These are phyloP conservation scores for Hyphodiscus sp. DNA, from an alignment of 2,329 filamentous ascomycete genomes.

Conservation along the genomic window DNA sequence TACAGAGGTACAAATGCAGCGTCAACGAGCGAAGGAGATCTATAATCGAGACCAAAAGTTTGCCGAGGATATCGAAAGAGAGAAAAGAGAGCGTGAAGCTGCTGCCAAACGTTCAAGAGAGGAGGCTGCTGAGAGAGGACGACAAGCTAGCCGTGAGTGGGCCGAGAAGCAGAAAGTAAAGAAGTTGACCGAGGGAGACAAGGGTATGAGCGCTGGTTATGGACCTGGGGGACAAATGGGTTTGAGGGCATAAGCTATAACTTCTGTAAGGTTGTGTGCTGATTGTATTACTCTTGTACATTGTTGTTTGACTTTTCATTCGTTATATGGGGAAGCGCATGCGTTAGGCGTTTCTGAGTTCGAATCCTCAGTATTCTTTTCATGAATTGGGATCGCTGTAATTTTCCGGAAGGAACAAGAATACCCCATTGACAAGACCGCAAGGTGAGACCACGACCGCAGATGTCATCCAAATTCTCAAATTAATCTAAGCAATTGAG, in stretches of 20 bases:
- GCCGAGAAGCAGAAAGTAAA: slow-evolving; percentile 46
- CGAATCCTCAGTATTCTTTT: not conserved
- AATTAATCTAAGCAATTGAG: too few species aligned
- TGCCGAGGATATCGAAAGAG: slow-evolving; percentile 42
- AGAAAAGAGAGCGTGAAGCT: slow-evolving; percentile 47
- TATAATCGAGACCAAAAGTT: slow-evolving; percentile 45
- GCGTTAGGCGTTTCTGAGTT: not conserved
- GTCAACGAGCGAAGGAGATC: slow-evolving; percentile 47
- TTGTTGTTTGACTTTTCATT: not conserved
- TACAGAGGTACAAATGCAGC: slow-evolving; percentile 46
- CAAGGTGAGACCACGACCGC: not conserved
- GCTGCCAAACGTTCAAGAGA: slow-evolving; percentile 49
- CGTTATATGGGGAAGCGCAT: not conserved
- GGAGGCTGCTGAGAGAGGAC: slow-evolving; percentile 54
- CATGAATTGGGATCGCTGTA: not conserved
- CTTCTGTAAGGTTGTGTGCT: not conserved
- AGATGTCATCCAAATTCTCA: not conserved
- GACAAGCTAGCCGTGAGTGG: slow-evolving; percentile 54
- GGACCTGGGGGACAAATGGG: slow-evolving; percentile 23
- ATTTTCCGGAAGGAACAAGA: not conserved
- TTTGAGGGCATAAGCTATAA: slow-evolving; percentile 7
- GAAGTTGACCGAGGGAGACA: slow-evolving; percentile 20
- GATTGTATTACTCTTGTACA: not conserved
- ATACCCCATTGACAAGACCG: not conserved
- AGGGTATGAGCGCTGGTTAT: slow-evolving; percentile 21